Evolutionary conservation across 768 basidiomycete genomes (phyloP).

Genomic region (Trametes cubensis): DNA sequence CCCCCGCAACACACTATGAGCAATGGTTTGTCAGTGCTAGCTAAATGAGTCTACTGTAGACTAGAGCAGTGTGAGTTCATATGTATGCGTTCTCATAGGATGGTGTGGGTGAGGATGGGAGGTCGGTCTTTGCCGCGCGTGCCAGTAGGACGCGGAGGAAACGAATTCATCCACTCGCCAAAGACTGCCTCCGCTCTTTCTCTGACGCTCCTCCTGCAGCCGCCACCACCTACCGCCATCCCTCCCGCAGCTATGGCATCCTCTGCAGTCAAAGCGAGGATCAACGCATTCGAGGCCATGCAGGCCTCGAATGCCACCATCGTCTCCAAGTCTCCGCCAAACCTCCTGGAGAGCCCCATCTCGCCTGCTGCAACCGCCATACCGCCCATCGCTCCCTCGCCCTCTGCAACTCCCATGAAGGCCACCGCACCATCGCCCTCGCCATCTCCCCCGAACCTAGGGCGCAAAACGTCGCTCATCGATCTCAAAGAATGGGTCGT

Average conservation of each 20-base stretch:
- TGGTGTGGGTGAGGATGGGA: too few species aligned
- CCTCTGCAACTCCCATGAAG: constrained; percentile 26
- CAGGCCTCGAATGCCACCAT: constrained; percentile 29
- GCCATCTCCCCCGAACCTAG: constrained; percentile 30
- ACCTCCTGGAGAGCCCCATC: constrained; percentile 52
- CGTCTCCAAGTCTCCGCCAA: constrained; percentile 29
- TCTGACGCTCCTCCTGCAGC: background rate
- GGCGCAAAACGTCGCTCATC: constrained; percentile 59
- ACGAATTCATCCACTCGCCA: background rate
- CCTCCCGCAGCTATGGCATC: constrained; percentile 13
- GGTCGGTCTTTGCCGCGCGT: too few species aligned
- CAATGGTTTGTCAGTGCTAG: too few species aligned
- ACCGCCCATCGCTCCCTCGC: constrained; percentile 45
- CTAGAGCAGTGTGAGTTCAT: too few species aligned
- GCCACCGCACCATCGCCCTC: constrained; percentile 28
- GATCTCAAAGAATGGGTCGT: constrained; percentile 77
- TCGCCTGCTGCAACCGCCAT: constrained; percentile 49
- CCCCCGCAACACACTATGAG: too few species aligned
- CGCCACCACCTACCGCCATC: background rate
- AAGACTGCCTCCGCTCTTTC: background rate
- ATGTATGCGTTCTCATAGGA: too few species aligned
- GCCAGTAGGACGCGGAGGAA: background rate
- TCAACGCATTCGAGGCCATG: constrained; percentile 66
- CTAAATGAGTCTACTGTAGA: too few species aligned
- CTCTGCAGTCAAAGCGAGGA: constrained; percentile 52